Evolutionary conservation across 768 basidiomycete species (phyloP).

Genomic region (Suillus lakei): DNA sequence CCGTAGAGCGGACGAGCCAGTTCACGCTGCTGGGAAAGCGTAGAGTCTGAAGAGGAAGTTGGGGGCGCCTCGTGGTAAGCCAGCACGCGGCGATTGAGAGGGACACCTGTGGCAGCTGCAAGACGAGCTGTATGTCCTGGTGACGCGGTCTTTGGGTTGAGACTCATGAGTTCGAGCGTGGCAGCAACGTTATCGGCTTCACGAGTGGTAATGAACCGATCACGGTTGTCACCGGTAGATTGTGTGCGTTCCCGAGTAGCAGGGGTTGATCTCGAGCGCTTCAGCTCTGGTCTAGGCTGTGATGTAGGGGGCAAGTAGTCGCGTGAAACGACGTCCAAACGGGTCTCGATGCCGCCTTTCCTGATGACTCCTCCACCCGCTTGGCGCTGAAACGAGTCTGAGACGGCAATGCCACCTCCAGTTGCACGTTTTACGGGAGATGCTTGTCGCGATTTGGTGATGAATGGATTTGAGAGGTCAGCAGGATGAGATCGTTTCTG

Average conservation of each 20-base stretch:
- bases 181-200: slow-evolving; percentile 60
- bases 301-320: slow-evolving; percentile 71
- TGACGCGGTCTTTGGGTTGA: slow-evolving; percentile 63
- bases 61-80: slow-evolving; percentile 90
- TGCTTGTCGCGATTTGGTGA: slow-evolving; percentile 56
- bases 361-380: slow-evolving; percentile 70
- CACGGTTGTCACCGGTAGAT: slow-evolving; percentile 49
- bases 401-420: slow-evolving; percentile 49
- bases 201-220: slow-evolving; percentile 74
- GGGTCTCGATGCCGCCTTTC: slow-evolving; percentile 77
- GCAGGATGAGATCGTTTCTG: slow-evolving; percentile 40
- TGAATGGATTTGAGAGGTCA: slow-evolving; percentile 68
- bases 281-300: slow-evolving; percentile 58
- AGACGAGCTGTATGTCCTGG: slow-evolving; percentile 82
- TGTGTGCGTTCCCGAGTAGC: slow-evolving; percentile 46
- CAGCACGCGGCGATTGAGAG: slow-evolving; percentile 80
- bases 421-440: slow-evolving; percentile 71
- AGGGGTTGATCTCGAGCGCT: slow-evolving; percentile 77
- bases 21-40: slow-evolving; percentile 77
- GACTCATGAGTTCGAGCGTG: slow-evolving; percentile 65
- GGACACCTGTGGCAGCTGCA: slow-evolving; percentile 75
- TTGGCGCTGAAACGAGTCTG: slow-evolving; percentile 62
- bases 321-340: slow-evolving; percentile 74
- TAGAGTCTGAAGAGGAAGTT: slow-evolving; percentile 73
- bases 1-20: slow-evolving; percentile 78